phyloP scores from a whole-genome alignment of 1,284 basidiomycete species.

The Rugosomyces carneus region DNA sequence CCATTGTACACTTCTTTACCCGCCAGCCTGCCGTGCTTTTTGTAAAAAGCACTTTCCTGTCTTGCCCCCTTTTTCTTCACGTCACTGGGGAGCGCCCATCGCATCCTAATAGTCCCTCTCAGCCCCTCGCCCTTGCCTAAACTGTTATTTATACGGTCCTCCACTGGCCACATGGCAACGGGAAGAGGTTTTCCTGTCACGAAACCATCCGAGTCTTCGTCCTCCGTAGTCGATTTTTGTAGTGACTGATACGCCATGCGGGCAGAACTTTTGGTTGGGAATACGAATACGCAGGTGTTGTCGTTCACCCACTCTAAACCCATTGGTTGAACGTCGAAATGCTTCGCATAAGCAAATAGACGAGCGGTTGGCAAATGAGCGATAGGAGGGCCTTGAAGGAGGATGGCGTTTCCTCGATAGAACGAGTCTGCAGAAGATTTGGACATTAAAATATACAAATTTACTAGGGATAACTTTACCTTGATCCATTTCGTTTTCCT shows the following conservation, averaged over 20 bases:
- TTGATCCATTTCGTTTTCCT: slow-evolving; percentile 26
- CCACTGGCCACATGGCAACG: slow-evolving; percentile 67
- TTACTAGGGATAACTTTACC: slow-evolving; percentile 16
- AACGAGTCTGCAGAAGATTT: slow-evolving; percentile 26
- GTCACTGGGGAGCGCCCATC: slow-evolving; percentile 64
- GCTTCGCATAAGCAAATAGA: slow-evolving; percentile 71
- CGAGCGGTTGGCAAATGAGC: slow-evolving; percentile 61
- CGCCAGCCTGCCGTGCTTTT: slow-evolving; percentile 57
- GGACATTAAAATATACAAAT: background rate
- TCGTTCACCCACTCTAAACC: slow-evolving; percentile 78
- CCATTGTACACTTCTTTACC: slow-evolving; percentile 49
- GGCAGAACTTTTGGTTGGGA: slow-evolving; percentile 47
- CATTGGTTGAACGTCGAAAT: slow-evolving; percentile 63
- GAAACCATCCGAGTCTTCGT: slow-evolving; percentile 49
- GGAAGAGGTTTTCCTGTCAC: slow-evolving; percentile 63
- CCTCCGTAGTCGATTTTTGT: slow-evolving; percentile 43
- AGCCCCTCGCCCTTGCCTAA: slow-evolving; percentile 59
- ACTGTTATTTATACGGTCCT: slow-evolving; percentile 64
- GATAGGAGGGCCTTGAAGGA: slow-evolving; percentile 65
- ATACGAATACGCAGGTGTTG: slow-evolving; percentile 70
- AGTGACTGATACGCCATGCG: slow-evolving; percentile 45
- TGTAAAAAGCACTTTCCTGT: slow-evolving; percentile 67
- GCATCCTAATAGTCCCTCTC: slow-evolving; percentile 58
- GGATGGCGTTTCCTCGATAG: slow-evolving; percentile 60
- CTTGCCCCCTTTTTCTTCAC: slow-evolving; percentile 70